phyloP scores from a whole-genome alignment of 108 stramenopile species.

The Mediolabrus comicus region DNA sequence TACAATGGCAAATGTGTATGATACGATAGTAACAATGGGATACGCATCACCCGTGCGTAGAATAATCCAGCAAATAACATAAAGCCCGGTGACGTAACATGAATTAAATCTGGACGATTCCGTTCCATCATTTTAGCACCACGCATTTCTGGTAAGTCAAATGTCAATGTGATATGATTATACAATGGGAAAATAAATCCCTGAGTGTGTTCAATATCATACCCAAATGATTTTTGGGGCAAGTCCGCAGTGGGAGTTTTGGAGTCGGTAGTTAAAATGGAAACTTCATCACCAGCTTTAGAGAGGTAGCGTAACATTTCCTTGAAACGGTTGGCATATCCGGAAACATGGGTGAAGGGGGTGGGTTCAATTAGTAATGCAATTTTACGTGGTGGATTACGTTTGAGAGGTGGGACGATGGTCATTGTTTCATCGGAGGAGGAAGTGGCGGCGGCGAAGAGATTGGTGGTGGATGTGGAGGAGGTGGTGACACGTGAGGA shows the following conservation, averaged over 20 bases:
- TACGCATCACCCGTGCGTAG: slow-evolving; percentile 79
- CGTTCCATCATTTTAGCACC: slow-evolving; percentile 79
- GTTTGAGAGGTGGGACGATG: slow-evolving; percentile 51
- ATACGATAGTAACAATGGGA: slow-evolving; percentile 86
- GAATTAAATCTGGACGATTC: slow-evolving; percentile 90
- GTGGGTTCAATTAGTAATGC: slow-evolving; percentile 87
- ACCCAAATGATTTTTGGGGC: slow-evolving; percentile 73
- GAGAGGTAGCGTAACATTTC: slow-evolving; percentile 90
- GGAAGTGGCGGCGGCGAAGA: slow-evolving; percentile 3
- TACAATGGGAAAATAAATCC: slow-evolving; percentile 96
- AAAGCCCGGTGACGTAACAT: slow-evolving; percentile 94
- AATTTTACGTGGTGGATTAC: slow-evolving; percentile 64
- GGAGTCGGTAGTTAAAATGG: slow-evolving; percentile 89
- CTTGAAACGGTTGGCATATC: slow-evolving; percentile 97
- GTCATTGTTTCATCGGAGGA: slow-evolving; percentile 20
- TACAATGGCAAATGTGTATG: slow-evolving; percentile 96
- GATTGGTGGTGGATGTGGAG: not conserved
- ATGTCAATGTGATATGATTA: slow-evolving; percentile 86
- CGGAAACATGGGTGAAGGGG: slow-evolving; percentile 96
- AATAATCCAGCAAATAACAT: slow-evolving; percentile 83
- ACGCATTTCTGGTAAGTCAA: slow-evolving; percentile 88
- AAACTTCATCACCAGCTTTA: slow-evolving; percentile 89
- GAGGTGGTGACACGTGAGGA: not conserved
- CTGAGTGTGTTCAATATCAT: slow-evolving; percentile 78
- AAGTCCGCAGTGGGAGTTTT: slow-evolving; percentile 66